Evolutionary conservation across 2,329 filamentous ascomycete genomes (phyloP), one percentile per base, ranked within the genome.

Genomic region (Graphilbum ipis-grandicollis): DNA sequence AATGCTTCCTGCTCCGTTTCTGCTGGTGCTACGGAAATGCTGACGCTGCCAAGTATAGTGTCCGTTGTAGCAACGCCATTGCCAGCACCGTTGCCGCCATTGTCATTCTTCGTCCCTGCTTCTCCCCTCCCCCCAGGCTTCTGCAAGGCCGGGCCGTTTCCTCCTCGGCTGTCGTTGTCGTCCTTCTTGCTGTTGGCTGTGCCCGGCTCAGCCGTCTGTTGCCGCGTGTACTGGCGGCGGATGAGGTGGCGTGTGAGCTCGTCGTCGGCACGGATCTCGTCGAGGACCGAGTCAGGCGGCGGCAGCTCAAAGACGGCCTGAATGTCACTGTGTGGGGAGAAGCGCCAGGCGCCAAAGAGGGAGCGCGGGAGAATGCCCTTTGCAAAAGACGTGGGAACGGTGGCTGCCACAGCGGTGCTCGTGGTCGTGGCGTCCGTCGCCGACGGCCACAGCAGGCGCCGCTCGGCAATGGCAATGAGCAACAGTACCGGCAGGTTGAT

Each of bases 401-500:
- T 25, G 10, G 31, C 19, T n/a, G 18, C 2, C 5, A 5, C 5
- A 14, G 15, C 6, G 17, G 9, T 6, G 14, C 2, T n/a, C 18
- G 34, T 39, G 10, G 48, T 32, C 51, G 33, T 37, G 10, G 48
- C 33, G 50, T 55, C 47, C 17, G 50, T 41, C 19, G 49, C 47
- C 47, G 48, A 41, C 3, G 54, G 54, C 78, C 79, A 83, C 14
- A 86, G 65, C 9, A 72, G 60, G 6, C 69, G 67, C 35, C 83
- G 72, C 54, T 92, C 83, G 43, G 75, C 67, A 17, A 75, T 56
- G 15, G 75, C 72, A 41, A 92, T 79, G 41, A 78, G 47, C 4
- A 88, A 63, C 2, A 92, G 63, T 5, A 86, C 60, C 0, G 83
- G 83, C 3, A 80, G 63, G 53, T 90, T 90, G 48, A 86, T 66